Base-by-base conservation (phyloP, 2,329 filamentous ascomycete species). In the Grosmannia serpens region DNA sequence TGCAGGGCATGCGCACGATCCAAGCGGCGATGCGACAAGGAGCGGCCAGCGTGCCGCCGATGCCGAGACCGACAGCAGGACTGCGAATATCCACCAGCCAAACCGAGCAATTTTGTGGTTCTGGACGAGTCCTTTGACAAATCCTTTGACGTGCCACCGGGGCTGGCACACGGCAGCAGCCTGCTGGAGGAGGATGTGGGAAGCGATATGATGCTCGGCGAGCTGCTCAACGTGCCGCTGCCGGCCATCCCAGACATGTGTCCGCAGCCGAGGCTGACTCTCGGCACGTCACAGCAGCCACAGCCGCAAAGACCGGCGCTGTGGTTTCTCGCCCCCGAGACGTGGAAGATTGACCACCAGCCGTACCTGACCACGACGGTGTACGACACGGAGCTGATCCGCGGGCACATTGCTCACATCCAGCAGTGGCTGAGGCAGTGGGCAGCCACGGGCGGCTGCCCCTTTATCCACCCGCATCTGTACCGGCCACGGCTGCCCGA, bases 391-490 rank as follows among this genome's bases (percentile, higher is more conserved):
- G 29, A 47, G 10, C 35, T 33, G 51, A 10, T 67, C 49, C 60
- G 60, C 26, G 53, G 53, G 6, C 59, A 56, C 33, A 56, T 65
- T 24, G 33, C 35, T 15, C 49, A 51, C 1, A 29, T 67, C 35
- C 57, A 64, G 59, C 29, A 44, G 22, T 70, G 69, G 68, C 59
- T 70, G 6, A 31, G 35, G 26, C 51, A 53, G 2, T 73, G 70
- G 70, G 61, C 64, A 27, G 56, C 58, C 1, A 66, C 63, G 10
- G 67, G 69, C 5, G 58, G 61, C 55, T 69, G 64, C 35, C 65
- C 69, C 1, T 68, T 72, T 52, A 67, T 72, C 11, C 71, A 72
- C 59, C 9, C 57, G 0, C 59, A 59, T 9, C 60, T 71, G 11
- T 73, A 72, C 61, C 54, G 51, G 2, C 53, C 53, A 9, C 58